A percentile compares a stretch with the other conserved stretches of the same genome.
These are phyloP conservation scores for Aspergillus floridensis DNA, from an alignment of 2,329 filamentous ascomycete species.

Conservation along the genomic window DNA sequence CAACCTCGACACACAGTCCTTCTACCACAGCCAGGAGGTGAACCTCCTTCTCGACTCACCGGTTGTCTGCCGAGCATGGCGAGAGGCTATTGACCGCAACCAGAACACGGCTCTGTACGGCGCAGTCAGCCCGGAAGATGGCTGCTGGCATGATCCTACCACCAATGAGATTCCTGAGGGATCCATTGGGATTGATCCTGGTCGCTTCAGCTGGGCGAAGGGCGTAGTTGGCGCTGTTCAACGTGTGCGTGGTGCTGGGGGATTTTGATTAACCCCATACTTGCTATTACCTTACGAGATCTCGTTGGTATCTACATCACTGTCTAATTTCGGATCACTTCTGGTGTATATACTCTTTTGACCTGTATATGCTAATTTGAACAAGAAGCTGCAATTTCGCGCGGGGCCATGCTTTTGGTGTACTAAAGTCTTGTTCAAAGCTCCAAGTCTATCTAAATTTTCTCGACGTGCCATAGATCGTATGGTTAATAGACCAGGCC, in stretches of 20 bases:
- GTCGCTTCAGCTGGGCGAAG: conserved; percentile 58
- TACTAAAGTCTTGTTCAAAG: accelerated
- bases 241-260: conserved; percentile 56
- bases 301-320: too few relatives aligned
- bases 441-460: too few relatives aligned
- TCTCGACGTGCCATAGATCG: too few relatives aligned
- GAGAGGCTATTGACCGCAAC: conserved; percentile 60
- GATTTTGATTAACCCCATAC: conserved; percentile 41
- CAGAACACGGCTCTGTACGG: conserved; percentile 66
- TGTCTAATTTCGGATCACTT: too few relatives aligned
- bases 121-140: conserved; percentile 53
- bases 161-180: conserved; percentile 49
- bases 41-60: conserved; percentile 71
- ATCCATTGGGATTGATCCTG: conserved; percentile 54
- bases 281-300: too few relatives aligned
- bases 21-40: conserved; percentile 75
- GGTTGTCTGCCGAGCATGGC: conserved; percentile 62
- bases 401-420: too few relatives aligned
- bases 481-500: too few relatives aligned
- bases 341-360: too few relatives aligned
- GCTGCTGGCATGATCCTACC: conserved; percentile 59
- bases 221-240: conserved; percentile 58
- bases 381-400: too few relatives aligned
- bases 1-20: conserved; percentile 78
- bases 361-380: too few relatives aligned